These are phyloP conservation scores for Murraya koenigii DNA, from an alignment of 345 rosid species.

Conservation along the genomic window DNA sequence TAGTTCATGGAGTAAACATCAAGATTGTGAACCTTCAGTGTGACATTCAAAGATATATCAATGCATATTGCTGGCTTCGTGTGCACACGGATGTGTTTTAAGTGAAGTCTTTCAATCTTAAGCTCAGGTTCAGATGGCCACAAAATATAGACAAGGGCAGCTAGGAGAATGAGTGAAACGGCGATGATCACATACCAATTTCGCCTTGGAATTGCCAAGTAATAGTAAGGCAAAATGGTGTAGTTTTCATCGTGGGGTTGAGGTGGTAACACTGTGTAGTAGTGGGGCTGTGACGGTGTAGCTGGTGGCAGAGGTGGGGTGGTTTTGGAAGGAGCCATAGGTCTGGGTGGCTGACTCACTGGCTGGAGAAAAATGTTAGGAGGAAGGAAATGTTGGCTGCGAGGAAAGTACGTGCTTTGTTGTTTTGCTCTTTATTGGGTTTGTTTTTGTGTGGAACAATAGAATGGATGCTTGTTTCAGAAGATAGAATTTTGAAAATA, in stretches of 20 bases:
- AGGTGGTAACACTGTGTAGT: conserved; percentile 23
- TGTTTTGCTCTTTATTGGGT: conserved; percentile 8
- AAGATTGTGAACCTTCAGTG: conserved; percentile 55
- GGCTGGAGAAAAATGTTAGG: conserved; percentile 17
- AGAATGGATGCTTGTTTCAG: neutral
- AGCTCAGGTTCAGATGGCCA: conserved; percentile 82
- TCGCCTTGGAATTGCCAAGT: neutral
- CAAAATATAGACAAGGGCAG: conserved; percentile 37
- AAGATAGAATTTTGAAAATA: neutral
- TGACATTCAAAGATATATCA: conserved; percentile 54
- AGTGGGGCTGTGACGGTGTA: conserved; percentile 7
- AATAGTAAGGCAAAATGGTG: conserved; percentile 25
- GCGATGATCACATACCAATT: conserved; percentile 31
- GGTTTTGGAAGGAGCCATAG: conserved; percentile 25
- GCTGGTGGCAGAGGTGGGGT: conserved; percentile 10
- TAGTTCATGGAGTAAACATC: conserved; percentile 74
- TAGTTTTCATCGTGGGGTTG: conserved; percentile 26
- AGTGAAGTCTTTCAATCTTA: conserved; percentile 47
- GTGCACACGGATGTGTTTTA: conserved; percentile 49
- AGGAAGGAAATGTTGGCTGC: conserved; percentile 13
- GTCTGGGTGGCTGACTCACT: neutral
- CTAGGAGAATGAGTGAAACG: conserved; percentile 32
- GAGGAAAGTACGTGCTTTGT: conserved; percentile 32
- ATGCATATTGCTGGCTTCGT: conserved; percentile 41
- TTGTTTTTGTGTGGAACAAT: conserved; percentile 1